phyloP scores from a whole-genome alignment of 1,284 basidiomycete species.

The Boletus semigastroideus region DNA sequence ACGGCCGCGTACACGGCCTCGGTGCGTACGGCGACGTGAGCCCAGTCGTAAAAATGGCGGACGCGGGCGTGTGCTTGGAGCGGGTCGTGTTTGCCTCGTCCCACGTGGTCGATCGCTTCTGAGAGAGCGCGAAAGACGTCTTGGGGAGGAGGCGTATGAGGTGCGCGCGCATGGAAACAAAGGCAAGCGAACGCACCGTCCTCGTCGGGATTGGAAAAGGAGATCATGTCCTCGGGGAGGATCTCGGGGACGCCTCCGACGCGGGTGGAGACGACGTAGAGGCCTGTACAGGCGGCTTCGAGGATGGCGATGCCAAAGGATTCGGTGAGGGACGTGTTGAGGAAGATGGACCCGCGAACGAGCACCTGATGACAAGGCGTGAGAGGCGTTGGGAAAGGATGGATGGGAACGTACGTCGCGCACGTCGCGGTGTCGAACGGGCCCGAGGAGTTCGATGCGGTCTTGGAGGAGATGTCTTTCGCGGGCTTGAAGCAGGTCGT shows the following conservation, averaged over 20 bases:
- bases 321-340: conserved; percentile 96
- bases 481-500: conserved; percentile 94
- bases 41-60: conserved; percentile 96
- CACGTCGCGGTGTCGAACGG: conserved; percentile 81
- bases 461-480: conserved; percentile 91
- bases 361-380: conserved; percentile 58
- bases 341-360: conserved; percentile 82
- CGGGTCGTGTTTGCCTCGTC: conserved; percentile 74
- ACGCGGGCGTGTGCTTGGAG: conserved; percentile 76
- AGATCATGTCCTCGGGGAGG: conserved; percentile 90
- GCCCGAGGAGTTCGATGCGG: conserved; percentile 85
- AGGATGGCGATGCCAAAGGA: conserved; percentile 96
- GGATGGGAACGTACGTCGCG: conserved; percentile 54
- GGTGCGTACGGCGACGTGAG: conserved; percentile 75
- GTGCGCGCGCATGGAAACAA: neutral
- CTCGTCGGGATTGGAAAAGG: conserved; percentile 89
- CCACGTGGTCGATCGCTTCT: conserved; percentile 75
- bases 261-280: conserved; percentile 92
- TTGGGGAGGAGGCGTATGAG: conserved; percentile 29
- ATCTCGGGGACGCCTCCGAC: conserved; percentile 98
- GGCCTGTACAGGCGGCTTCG: conserved; percentile 92
- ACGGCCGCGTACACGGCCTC: conserved; percentile 82
- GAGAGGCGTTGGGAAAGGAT: neutral
- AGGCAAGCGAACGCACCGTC: conserved; percentile 45
- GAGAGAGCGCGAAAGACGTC: conserved; percentile 85